These are phyloP conservation scores for Aspergillus luchuensis DNA, from an alignment of 2,329 filamentous ascomycete species.

Conservation along the genomic window DNA sequence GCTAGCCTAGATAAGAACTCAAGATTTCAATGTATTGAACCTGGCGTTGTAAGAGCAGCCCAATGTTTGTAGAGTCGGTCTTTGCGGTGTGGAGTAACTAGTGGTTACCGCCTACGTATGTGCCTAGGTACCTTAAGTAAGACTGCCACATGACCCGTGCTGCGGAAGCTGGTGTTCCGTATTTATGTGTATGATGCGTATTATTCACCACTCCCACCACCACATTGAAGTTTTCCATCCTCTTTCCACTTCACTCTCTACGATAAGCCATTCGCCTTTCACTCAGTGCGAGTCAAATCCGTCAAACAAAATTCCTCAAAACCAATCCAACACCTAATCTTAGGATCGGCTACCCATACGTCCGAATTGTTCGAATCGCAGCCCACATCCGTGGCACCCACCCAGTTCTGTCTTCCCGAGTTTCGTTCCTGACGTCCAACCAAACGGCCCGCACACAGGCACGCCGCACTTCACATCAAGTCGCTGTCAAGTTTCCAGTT, in stretches of 20 bases:
- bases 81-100: background rate
- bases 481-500: background rate
- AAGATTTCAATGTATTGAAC: too few relatives aligned
- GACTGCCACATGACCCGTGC: background rate
- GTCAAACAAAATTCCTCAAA: background rate
- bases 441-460: background rate
- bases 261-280: background rate
- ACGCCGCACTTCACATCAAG: background rate
- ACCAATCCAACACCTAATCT: background rate
- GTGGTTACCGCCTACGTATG: background rate
- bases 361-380: background rate
- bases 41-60: background rate
- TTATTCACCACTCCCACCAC: constrained; percentile 4
- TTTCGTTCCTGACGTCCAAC: background rate
- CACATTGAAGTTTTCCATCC: constrained; percentile 7
- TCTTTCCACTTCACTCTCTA: background rate
- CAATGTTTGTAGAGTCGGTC: background rate
- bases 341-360: background rate
- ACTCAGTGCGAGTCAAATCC: background rate
- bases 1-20: too few relatives aligned
- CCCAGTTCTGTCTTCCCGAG: background rate
- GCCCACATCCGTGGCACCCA: background rate
- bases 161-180: background rate
- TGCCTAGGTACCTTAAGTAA: background rate
- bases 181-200: background rate